Evolutionary conservation across 768 basidiomycete genomes (phyloP).

Genomic region (Mycena amicta): DNA sequence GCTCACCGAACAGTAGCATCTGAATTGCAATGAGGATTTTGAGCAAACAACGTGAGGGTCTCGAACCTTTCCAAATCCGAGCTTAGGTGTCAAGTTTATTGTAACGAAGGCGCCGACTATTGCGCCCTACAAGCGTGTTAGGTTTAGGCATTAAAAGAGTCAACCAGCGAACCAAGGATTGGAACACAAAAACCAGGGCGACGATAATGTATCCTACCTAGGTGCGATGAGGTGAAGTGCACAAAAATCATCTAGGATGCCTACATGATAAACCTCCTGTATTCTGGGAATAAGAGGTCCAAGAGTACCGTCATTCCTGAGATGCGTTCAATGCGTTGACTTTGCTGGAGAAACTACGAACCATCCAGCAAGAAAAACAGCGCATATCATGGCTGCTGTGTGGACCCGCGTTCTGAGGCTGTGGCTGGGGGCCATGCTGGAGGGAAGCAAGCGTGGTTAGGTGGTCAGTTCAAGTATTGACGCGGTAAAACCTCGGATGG

Average conservation of each 20-base stretch:
- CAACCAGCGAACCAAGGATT: constrained; percentile 30
- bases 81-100: constrained; percentile 46
- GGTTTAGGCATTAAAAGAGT: background rate
- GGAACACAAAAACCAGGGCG: constrained; percentile 49
- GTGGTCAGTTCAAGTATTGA: too few species aligned
- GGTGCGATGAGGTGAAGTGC: background rate
- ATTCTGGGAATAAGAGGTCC: constrained; percentile 21
- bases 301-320: constrained; percentile 20
- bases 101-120: constrained; percentile 50
- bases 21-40: background rate
- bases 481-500: too few species aligned
- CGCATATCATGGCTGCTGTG: constrained; percentile 9
- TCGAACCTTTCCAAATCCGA: constrained; percentile 51
- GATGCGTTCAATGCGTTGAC: background rate
- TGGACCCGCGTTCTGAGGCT: constrained; percentile 8
- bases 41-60: background rate
- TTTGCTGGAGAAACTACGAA: background rate
- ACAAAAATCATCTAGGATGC: background rate
- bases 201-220: constrained; percentile 53
- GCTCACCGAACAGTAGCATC: constrained; percentile 22
- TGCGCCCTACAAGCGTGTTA: constrained; percentile 44
- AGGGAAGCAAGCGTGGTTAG: background rate
- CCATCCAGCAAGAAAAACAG: constrained; percentile 19
- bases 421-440: background rate
- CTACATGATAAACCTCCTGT: constrained; percentile 22